Conservation (phyloP, 2,329 filamentous ascomycete genomes). For the Colletotrichum zoysiae region DNA sequence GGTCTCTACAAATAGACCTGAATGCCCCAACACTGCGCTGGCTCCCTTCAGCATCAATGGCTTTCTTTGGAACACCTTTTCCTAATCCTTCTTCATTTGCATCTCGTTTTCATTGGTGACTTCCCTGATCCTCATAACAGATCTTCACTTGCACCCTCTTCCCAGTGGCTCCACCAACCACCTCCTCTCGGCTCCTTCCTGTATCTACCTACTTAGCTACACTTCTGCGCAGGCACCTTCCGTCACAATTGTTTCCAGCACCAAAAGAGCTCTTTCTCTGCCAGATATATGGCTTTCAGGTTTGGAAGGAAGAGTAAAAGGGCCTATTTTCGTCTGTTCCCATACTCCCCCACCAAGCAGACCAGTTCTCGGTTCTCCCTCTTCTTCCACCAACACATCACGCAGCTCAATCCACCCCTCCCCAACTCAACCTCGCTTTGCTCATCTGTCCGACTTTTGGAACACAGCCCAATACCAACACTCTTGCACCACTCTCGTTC, state of each 20-base stretch:
- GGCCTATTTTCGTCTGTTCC: neutral
- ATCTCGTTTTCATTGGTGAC: neutral
- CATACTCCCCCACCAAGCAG: too few relatives aligned
- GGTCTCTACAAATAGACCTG: too few relatives aligned
- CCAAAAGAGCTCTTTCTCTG: neutral
- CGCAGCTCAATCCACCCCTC: constrained; percentile 7
- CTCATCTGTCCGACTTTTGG: constrained; percentile 31
- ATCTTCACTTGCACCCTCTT: neutral
- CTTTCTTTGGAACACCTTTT: neutral
- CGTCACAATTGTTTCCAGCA: neutral
- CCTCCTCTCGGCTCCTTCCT: neutral
- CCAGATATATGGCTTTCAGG: neutral
- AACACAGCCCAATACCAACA: constrained; percentile 15
- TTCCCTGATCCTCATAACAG: neutral
- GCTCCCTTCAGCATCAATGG: neutral
- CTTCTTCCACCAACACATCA: constrained; percentile 14
- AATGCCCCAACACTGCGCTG: neutral
- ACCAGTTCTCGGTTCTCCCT: neutral
- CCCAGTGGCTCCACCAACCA: neutral
- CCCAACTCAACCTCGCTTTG: constrained; percentile 21
- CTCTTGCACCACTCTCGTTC: neutral
- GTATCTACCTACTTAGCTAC: neutral
- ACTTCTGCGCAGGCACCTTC: neutral
- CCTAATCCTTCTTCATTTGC: neutral
- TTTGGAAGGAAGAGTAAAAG: neutral